Evolutionary conservation across 164 flowering plant genomes (phyloP), one percentile per base, ranked within the genome.

Genomic region (Dillenia turbinata): DNA sequence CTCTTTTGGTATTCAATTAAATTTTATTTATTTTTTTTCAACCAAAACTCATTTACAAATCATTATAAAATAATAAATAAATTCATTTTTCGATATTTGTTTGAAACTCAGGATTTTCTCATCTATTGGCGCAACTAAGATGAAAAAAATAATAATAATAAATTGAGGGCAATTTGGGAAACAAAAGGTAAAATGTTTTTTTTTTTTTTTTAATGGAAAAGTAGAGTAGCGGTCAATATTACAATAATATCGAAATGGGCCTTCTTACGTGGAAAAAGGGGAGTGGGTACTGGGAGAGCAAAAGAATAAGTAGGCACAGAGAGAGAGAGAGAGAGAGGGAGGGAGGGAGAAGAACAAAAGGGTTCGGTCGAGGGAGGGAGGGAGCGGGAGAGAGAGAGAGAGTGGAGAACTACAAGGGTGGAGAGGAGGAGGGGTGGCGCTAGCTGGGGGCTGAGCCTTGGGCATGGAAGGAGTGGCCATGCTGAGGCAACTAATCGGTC

Each of bases 401-500:
- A 57, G 40, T 9, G 33, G 22, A 56, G 52, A 55, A 54, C 53
- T 44, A 51, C 49, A 24, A 7, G 57, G 40, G 44, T 15, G 17
- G 2, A 11, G 12, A 43, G 24, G 43, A 56, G 12, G 60, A 40
- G 71, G 46, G 49, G 44, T 60, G 44, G 57, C 15, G 16, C 52
- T 47, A 7, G 59, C 15, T 9, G 60, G 59, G 47, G 16, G 71
- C 44, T 46, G 45, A 19, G 64, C 57, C 19, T 54, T 45, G 76
- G 78, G 66, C 66, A 85, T 87, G 93, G 88, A 79, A 74, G 81
- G 73, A 44, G 63, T 78, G 78, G 85, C 85, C 77, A 84, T 89
- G 94, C 84, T 89, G 45, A 81, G 92, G 78, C 88, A 86, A 62
- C 73, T 92, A 61, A 87, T 92, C 71, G 87, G 85, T 53, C 89